These are phyloP conservation scores for Yamadazyma atmosphaerica DNA, from an alignment of 1,139 yeast species.

Conservation along the genomic window DNA sequence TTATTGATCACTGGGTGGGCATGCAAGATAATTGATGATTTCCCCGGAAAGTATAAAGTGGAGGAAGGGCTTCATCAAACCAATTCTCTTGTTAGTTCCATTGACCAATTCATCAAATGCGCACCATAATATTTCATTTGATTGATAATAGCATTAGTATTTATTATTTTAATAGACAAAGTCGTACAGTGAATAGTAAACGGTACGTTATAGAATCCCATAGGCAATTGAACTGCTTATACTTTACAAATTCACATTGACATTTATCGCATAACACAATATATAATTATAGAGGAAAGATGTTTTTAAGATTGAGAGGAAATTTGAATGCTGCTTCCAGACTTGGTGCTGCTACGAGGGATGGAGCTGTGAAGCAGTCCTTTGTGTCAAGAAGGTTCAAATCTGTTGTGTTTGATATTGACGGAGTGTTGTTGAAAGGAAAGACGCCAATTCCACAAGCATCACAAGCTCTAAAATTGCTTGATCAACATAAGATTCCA, in stretches of 20 bases:
- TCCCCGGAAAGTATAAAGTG: slow-evolving; percentile 44
- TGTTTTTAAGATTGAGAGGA: too few species aligned
- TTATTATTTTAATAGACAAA: too few species aligned
- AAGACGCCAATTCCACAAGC: slow-evolving; percentile 69
- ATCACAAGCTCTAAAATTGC: slow-evolving; percentile 55
- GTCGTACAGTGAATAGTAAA: too few species aligned
- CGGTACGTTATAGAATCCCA: too few species aligned
- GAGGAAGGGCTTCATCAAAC: slow-evolving; percentile 53
- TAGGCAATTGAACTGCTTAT: too few species aligned
- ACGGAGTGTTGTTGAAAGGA: slow-evolving; percentile 91
- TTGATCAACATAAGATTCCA: slow-evolving; percentile 64
- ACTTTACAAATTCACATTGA: too few species aligned
- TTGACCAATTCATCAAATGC: neutral
- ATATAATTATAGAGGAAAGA: too few species aligned
- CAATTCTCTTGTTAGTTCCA: neutral
- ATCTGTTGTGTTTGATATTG: slow-evolving; percentile 50
- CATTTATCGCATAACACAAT: too few species aligned
- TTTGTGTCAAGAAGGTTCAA: too few species aligned
- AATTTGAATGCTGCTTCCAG: too few species aligned
- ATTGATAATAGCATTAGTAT: neutral
- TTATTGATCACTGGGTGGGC: slow-evolving; percentile 80
- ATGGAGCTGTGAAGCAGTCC: too few species aligned
- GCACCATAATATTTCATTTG: neutral
- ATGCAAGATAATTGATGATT: slow-evolving; percentile 56
- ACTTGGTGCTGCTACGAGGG: too few species aligned